Conservation (phyloP, 2,329 filamentous ascomycete species). For the Mycogone perniciosa region DNA sequence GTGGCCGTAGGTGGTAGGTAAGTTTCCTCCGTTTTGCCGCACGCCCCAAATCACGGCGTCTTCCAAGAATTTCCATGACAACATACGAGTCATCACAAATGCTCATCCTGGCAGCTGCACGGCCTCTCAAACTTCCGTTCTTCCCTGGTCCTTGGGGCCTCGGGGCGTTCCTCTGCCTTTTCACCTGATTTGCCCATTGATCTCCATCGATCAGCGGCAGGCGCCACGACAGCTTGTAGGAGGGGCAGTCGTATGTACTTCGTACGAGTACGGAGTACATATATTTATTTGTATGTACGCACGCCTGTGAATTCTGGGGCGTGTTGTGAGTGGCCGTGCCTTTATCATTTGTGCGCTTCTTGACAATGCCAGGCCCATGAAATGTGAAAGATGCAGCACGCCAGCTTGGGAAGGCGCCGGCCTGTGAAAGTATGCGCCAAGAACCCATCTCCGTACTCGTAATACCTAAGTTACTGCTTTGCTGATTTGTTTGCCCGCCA, state of each 20-base stretch:
- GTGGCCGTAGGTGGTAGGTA: background rate
- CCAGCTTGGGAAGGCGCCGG: background rate
- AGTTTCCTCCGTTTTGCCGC: background rate
- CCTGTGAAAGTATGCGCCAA: background rate
- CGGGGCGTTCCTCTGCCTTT: background rate
- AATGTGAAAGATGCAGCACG: background rate
- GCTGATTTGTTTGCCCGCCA: no score
- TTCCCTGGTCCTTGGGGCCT: background rate
- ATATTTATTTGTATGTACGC: background rate
- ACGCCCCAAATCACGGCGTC: no score
- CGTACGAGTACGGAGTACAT: background rate
- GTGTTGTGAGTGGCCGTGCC: no score
- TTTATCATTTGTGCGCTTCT: no score
- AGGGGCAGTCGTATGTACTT: background rate
- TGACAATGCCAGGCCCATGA: background rate
- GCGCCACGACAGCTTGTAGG: no score
- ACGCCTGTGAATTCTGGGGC: background rate
- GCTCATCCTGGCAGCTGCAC: background rate
- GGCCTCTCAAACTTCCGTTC: background rate
- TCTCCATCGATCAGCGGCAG: background rate
- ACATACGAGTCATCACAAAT: background rate
- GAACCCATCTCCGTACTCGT: background rate
- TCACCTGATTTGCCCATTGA: background rate
- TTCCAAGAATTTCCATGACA: background rate
- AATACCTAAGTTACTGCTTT: no score